Conservation (phyloP, 345 rosid genomes). For the Brassica carinata region DNA sequence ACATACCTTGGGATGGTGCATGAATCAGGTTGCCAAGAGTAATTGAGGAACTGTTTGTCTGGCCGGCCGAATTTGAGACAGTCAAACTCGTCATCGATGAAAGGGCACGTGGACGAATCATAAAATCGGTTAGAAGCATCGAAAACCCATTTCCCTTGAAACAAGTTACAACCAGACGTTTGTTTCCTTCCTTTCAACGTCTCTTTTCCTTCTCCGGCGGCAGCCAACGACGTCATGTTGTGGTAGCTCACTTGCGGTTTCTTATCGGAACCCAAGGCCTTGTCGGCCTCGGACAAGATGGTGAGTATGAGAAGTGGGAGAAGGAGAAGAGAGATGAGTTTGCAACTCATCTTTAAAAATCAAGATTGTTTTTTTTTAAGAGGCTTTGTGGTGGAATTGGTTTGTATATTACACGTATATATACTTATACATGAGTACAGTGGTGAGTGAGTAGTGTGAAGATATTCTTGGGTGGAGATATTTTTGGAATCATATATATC, state of each 20-base stretch:
- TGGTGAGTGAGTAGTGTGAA: conserved; percentile 5
- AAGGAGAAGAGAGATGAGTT: conserved; percentile 26
- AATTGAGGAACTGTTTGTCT: conserved; percentile 74
- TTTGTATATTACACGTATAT: conserved; percentile 23
- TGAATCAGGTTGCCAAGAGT: conserved; percentile 76
- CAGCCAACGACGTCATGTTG: background rate
- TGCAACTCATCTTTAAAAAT: conserved; percentile 40
- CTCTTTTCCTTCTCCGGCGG: conserved; percentile 40
- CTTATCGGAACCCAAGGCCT: conserved; percentile 20
- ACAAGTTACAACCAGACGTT: conserved; percentile 66
- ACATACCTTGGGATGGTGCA: conserved; percentile 71
- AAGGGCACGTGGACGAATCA: conserved; percentile 63
- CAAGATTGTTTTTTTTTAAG: background rate
- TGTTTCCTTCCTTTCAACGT: conserved; percentile 51
- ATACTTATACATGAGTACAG: conserved; percentile 7
- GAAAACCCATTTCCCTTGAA: conserved; percentile 68
- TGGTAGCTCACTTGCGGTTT: conserved; percentile 6
- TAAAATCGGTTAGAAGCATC: conserved; percentile 73
- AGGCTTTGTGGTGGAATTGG: conserved; percentile 16
- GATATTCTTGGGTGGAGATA: conserved; percentile 32
- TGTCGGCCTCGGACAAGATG: conserved; percentile 13
- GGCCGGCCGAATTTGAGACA: conserved; percentile 77
- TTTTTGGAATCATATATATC: background rate
- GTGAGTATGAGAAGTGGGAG: conserved; percentile 28
- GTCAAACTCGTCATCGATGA: conserved; percentile 71